A percentile compares a stretch with the other conserved stretches of the same genome.
phyloP scores from a whole-genome alignment of 257 asterid genomes.

The Parsonsia alboflavescens region DNA sequence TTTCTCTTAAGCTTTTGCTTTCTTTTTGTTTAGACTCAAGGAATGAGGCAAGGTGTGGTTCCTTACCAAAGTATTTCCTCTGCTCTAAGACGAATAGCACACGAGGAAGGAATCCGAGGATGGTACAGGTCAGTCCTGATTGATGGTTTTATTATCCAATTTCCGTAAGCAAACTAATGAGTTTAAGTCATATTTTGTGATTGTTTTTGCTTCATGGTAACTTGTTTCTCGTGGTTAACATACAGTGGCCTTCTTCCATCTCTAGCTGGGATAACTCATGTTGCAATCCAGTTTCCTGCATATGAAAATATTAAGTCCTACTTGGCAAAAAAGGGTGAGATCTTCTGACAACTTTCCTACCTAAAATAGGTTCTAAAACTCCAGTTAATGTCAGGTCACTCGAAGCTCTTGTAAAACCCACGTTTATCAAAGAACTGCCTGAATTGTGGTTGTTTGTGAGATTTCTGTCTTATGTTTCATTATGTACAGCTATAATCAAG shows the following conservation, averaged over 20 bases:
- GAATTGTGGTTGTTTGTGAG: not conserved
- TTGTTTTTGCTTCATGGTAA: not conserved
- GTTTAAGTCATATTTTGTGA: not conserved
- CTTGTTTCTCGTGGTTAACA: slow-evolving; percentile 17
- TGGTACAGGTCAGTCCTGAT: slow-evolving; percentile 78
- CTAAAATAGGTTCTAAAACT: not conserved
- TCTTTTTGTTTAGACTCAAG: slow-evolving; percentile 67
- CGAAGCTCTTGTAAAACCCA: not conserved
- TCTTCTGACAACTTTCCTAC: not conserved
- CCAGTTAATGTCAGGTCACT: not conserved
- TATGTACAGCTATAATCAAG: not conserved
- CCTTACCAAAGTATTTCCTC: slow-evolving; percentile 74
- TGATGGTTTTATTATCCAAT: not conserved
- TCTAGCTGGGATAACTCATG: slow-evolving; percentile 86
- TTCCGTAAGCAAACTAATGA: not conserved
- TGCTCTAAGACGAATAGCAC: slow-evolving; percentile 79
- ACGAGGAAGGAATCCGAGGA: slow-evolving; percentile 94
- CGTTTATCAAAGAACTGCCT: not conserved
- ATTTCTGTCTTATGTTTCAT: not conserved
- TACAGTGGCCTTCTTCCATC: slow-evolving; percentile 96
- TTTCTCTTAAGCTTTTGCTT: slow-evolving; percentile 12
- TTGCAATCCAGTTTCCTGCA: slow-evolving; percentile 94
- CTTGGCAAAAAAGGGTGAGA: slow-evolving; percentile 73
- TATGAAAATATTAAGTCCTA: slow-evolving; percentile 76
- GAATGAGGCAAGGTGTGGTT: slow-evolving; percentile 86